A percentile compares a stretch with the other conserved stretches of the same genome.
Evolutionary conservation across 2,329 filamentous ascomycete species (phyloP).

Genomic region (Sclerotinia borealis): DNA sequence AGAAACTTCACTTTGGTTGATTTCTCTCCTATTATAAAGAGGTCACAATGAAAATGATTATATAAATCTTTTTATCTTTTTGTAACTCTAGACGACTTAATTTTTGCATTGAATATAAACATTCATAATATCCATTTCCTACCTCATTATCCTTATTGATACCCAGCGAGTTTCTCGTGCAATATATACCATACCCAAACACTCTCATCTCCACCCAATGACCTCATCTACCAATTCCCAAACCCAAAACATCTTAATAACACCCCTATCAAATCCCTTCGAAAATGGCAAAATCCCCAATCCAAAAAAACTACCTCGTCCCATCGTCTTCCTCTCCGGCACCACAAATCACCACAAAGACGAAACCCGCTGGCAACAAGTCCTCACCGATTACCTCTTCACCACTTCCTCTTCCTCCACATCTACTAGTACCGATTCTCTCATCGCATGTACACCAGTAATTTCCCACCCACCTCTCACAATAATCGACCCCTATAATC

Average conservation of each 20-base stretch:
- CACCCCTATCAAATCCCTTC: constrained; percentile 91
- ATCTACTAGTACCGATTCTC: constrained; percentile 77
- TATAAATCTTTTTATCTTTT: constrained; percentile 44
- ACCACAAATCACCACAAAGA: constrained; percentile 37
- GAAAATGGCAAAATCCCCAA: constrained; percentile 83
- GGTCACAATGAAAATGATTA: not conserved
- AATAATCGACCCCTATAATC: constrained; percentile 50
- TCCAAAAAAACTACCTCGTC: constrained; percentile 44
- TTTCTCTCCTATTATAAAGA: not conserved
- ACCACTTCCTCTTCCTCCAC: constrained; percentile 84
- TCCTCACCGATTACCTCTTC: constrained; percentile 63
- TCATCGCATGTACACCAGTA: constrained; percentile 43
- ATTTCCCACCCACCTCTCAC: constrained; percentile 41
- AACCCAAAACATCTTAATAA: constrained; percentile 40
- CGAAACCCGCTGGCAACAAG: constrained; percentile 15
- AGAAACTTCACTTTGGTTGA: too few species aligned
- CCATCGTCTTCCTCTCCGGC: constrained; percentile 52
- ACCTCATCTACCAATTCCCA: constrained; percentile 40
- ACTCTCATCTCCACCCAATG: constrained; percentile 50
- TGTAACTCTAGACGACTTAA: too few species aligned
- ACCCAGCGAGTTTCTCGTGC: constrained; percentile 77
- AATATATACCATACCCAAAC: constrained; percentile 9
- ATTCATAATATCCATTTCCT: too few species aligned
- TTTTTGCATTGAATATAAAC: too few species aligned
- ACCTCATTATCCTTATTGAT: constrained; percentile 95